phyloP scores from a whole-genome alignment of 108 stramenopile species.

The Nannochloropsis gaditana region DNA sequence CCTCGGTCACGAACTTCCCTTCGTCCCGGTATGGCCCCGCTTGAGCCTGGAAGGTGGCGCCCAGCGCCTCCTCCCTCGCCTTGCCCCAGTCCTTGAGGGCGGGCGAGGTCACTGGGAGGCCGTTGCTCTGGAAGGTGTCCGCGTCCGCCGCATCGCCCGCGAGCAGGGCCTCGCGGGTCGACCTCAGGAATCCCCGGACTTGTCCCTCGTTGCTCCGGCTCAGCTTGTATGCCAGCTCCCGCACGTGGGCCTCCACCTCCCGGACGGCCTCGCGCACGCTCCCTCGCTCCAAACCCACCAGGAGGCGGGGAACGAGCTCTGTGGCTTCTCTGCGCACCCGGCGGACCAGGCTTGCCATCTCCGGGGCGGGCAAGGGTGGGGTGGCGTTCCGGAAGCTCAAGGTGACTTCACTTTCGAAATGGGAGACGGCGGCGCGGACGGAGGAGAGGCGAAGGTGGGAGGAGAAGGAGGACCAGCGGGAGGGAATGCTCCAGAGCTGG shows the following conservation, averaged over 20 bases:
- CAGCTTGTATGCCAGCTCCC: constrained; percentile 14
- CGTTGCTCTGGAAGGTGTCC: background rate
- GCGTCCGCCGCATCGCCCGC: background rate
- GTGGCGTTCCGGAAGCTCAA: background rate
- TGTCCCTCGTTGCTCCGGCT: background rate
- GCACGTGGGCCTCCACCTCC: constrained; percentile 1
- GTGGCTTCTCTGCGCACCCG: background rate
- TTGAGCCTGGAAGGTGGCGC: background rate
- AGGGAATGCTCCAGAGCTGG: constrained; percentile 8
- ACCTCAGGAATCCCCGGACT: background rate
- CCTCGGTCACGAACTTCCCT: background rate
- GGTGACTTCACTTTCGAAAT: background rate
- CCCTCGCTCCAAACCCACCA: constrained; percentile 16
- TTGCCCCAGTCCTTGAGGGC: background rate
- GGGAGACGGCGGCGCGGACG: background rate
- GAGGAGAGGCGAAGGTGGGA: constrained; percentile 6
- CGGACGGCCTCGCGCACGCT: background rate
- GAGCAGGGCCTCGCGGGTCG: background rate
- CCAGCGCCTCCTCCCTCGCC: background rate
- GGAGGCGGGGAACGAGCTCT: background rate
- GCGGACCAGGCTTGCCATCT: background rate
- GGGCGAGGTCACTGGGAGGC: background rate
- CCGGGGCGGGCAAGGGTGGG: background rate
- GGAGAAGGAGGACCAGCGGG: background rate
- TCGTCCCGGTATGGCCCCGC: background rate